Evolutionary conservation across 305 asterid species (phyloP).

Genomic region (Fraxinus nigra): DNA sequence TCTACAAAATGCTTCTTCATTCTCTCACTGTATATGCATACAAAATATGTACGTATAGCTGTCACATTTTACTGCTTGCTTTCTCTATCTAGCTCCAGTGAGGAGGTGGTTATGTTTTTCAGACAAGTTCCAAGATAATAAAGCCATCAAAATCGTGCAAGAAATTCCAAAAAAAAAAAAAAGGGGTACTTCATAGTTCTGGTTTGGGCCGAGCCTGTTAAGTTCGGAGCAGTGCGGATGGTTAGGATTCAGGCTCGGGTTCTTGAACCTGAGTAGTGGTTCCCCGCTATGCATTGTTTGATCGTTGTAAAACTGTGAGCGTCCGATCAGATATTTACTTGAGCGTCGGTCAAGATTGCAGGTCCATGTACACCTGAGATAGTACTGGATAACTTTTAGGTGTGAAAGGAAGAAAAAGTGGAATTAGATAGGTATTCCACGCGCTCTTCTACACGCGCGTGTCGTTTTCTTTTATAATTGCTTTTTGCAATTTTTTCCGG

Average conservation of each 20-base stretch:
- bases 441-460: slow-evolving; percentile 22
- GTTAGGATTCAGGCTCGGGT: slow-evolving; percentile 28
- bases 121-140: slow-evolving; percentile 41
- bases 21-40: slow-evolving; percentile 16
- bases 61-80: slow-evolving; percentile 28
- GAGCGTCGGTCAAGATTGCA: slow-evolving; percentile 12
- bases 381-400: slow-evolving; percentile 5
- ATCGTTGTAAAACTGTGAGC: slow-evolving; percentile 13
- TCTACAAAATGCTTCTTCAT: slow-evolving; percentile 30
- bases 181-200: slow-evolving; percentile 1
- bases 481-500: neutral
- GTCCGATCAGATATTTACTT: slow-evolving; percentile 31
- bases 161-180: neutral
- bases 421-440: slow-evolving; percentile 13
- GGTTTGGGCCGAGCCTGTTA: slow-evolving; percentile 24
- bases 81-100: slow-evolving; percentile 44
- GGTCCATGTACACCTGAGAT: slow-evolving; percentile 17
- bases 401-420: neutral
- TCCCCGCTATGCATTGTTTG: slow-evolving; percentile 27
- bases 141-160: slow-evolving; percentile 31
- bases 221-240: slow-evolving; percentile 34
- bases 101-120: slow-evolving; percentile 36
- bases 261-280: slow-evolving; percentile 27
- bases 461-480: neutral
- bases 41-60: slow-evolving; percentile 22